Conservation (phyloP, 78 protist species). For the Dictyostelium purpureum region DNA sequence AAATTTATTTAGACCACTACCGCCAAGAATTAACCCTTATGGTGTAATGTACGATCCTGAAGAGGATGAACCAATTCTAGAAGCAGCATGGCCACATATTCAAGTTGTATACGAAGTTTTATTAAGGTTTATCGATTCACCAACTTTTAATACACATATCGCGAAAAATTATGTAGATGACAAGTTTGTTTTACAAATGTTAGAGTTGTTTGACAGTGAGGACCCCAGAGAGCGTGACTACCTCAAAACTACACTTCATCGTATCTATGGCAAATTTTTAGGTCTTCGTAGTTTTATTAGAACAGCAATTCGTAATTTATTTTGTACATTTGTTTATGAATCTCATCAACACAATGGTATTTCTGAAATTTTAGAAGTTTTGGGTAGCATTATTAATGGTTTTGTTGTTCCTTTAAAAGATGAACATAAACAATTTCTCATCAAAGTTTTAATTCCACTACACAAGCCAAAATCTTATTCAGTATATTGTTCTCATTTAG, state of each 20-base stretch:
- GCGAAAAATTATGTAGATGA: constrained; percentile 88
- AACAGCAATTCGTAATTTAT: constrained; percentile 89
- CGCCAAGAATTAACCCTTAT: constrained; percentile 82
- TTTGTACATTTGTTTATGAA: constrained; percentile 90
- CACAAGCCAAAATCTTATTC: constrained; percentile 88
- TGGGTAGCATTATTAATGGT: constrained; percentile 96
- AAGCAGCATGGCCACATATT: constrained; percentile 95
- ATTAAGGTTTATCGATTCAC: constrained; percentile 93
- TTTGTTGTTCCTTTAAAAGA: constrained; percentile 97
- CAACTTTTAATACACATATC: constrained; percentile 87
- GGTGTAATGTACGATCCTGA: constrained; percentile 91
- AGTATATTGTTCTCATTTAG: constrained; percentile 64
- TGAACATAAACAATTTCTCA: constrained; percentile 94
- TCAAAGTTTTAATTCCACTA: constrained; percentile 88
- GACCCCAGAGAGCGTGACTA: constrained; percentile 98
- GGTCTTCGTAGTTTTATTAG: constrained; percentile 93
- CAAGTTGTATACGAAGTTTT: constrained; percentile 92
- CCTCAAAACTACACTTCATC: constrained; percentile 96
- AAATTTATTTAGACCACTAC: constrained; percentile 93
- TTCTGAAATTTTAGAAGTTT: constrained; percentile 95
- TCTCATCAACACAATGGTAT: constrained; percentile 93
- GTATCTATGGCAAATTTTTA: constrained; percentile 96
- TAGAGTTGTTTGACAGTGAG: constrained; percentile 95
- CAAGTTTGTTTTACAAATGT: constrained; percentile 85
- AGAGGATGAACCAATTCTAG: constrained; percentile 93